Percentiles rank a stretch among this genome's conserved stretches.
phyloP scores from a whole-genome alignment of 441 rosid species.

The Arabidopsis hybrid region DNA sequence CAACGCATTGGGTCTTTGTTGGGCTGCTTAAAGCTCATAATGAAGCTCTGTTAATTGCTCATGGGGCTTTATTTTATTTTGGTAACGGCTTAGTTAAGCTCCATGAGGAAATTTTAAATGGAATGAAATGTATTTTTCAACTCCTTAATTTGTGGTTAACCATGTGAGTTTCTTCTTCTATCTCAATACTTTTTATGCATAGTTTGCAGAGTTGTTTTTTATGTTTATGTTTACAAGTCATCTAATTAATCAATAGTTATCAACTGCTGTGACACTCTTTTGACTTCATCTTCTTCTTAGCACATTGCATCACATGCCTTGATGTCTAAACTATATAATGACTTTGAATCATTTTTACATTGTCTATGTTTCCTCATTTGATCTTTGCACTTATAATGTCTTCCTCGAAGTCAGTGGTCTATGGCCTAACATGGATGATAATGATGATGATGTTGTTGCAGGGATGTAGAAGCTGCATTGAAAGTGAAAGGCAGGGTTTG shows the following conservation, averaged over 20 bases:
- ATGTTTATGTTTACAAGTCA: not conserved
- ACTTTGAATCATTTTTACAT: conserved; percentile 13
- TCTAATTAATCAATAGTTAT: not conserved
- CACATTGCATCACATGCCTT: conserved; percentile 30
- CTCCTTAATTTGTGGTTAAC: conserved; percentile 18
- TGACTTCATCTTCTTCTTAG: not conserved
- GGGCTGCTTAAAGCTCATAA: not conserved
- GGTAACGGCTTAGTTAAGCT: conserved; percentile 7
- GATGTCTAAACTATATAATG: conserved; percentile 5
- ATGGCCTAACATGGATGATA: conserved; percentile 25
- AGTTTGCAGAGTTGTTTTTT: not conserved
- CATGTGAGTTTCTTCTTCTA: conserved; percentile 25
- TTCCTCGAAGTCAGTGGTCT: conserved; percentile 16
- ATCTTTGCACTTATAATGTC: conserved; percentile 9
- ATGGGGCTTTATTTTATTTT: not conserved
- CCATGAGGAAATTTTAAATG: not conserved
- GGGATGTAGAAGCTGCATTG: conserved; percentile 22
- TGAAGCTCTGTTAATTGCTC: not conserved
- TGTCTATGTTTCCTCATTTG: conserved; percentile 7
- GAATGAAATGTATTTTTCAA: not conserved
- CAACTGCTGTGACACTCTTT: conserved; percentile 8
- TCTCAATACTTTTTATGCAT: not conserved
- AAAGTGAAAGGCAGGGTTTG: conserved; percentile 26
- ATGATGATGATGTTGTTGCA: conserved; percentile 10
- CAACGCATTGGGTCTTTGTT: conserved; percentile 23